Evolutionary conservation across 192 early-diverging fungal genomes (phyloP), one percentile per base, ranked within the genome.

Genomic region (Mortierella claussenii): DNA sequence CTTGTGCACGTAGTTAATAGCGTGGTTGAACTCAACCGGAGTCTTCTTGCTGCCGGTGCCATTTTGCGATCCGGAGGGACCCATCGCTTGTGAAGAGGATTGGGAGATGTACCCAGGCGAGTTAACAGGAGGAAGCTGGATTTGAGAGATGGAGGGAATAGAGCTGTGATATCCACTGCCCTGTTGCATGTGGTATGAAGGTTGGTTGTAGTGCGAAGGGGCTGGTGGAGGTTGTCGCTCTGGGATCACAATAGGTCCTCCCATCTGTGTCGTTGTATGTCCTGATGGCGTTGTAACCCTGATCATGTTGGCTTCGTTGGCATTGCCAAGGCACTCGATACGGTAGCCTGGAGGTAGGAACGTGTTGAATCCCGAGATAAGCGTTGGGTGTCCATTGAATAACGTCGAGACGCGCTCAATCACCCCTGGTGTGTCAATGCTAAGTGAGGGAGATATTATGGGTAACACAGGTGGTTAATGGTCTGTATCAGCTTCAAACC

Each of bases 1-100:
- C 82, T 98, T 98, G 81, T 98, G 98, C 11, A 99, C 98, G 74
- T 98, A 99, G 76, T 94, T 98, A 49, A 99, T 99, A 12, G 98
- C 98, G 69, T 98, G 96, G 53, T 95, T 93, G 67, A 99, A 99
- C 71, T 99, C 98, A 13, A 98, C 90, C 0, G 95, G 95, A 12
- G 86, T 85, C 31, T 86, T 83, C 46, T 89, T 88, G 63, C 43
- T 66, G 51, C 42, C 44, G 43, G 69, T 64, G 13, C 68, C 76
- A 13, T 83, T 68, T 32, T 79, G 80, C 13, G 80, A 60, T 40
- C 60, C 65, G 47, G 65, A 68, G 10, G 64, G 60, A 7, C 67
- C 43, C 53, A 61, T 42, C n/a, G 58, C 32, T 24, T 69, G 56
- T 3, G 55, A 52, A 11, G 65, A 33, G 15, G 50, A 54, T 37